A percentile compares a stretch with the other conserved stretches of the same genome.
Evolutionary conservation across 306 rosid genomes (phyloP).

Genomic region (Lathyrus tuberosus): DNA sequence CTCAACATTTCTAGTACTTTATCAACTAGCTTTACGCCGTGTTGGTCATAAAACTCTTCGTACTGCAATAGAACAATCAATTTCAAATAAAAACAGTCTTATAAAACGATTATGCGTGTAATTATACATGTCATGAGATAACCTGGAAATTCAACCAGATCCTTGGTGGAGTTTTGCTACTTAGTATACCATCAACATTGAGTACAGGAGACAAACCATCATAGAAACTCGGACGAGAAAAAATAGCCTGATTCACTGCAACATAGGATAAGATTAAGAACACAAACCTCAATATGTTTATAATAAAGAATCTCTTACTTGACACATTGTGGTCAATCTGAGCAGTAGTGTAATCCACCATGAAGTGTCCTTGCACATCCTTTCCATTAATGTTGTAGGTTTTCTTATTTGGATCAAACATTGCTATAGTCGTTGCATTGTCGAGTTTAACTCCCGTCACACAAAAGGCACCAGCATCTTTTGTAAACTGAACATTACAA

Average conservation of each 20-base stretch:
- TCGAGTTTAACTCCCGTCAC: constrained; percentile 60
- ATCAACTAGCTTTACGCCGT: constrained; percentile 41
- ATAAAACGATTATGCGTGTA: background rate
- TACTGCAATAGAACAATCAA: constrained; percentile 51
- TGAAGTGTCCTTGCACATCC: constrained; percentile 60
- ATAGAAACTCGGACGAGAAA: constrained; percentile 58
- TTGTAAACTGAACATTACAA: constrained; percentile 77
- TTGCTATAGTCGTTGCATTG: constrained; percentile 55
- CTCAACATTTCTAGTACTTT: constrained; percentile 41
- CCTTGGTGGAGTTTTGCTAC: constrained; percentile 33
- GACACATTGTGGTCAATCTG: constrained; percentile 45
- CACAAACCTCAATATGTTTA: background rate
- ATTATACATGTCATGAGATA: background rate
- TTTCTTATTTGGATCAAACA: constrained; percentile 47
- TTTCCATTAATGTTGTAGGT: constrained; percentile 59
- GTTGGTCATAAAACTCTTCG: constrained; percentile 57
- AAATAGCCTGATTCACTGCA: constrained; percentile 66
- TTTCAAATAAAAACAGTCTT: background rate
- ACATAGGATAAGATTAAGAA: constrained; percentile 15
- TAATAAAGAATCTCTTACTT: constrained; percentile 41
- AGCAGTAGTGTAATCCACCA: constrained; percentile 54
- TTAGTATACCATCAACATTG: constrained; percentile 48
- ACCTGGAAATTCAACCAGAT: constrained; percentile 83
- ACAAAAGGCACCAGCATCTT: constrained; percentile 73
- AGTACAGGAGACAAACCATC: constrained; percentile 53